Conservation (phyloP, 768 basidiomycete species). For the Hygrophoropsis aurantiaca region DNA sequence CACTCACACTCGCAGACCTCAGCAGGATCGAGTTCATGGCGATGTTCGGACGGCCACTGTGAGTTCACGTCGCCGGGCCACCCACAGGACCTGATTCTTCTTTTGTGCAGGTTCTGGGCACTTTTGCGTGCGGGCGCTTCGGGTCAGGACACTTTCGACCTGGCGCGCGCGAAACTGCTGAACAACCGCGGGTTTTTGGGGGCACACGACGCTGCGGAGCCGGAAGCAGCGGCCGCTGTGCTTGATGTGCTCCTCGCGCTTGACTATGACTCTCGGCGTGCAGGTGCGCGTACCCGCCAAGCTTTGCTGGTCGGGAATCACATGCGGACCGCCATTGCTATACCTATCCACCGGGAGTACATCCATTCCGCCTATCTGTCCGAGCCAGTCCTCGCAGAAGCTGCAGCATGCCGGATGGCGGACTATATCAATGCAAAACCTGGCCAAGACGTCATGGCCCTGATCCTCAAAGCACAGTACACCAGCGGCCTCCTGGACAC, state of each 20-base stretch:
- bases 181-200: too few species aligned
- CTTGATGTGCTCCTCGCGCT: slow-evolving; percentile 15
- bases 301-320: slow-evolving; percentile 17
- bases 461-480: slow-evolving; percentile 5
- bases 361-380: slow-evolving; percentile 30
- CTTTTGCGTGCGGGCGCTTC: too few species aligned
- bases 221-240: slow-evolving; percentile 1
- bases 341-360: slow-evolving; percentile 16
- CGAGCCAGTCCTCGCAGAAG: slow-evolving; percentile 36
- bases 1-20: background rate
- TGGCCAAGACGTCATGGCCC: background rate
- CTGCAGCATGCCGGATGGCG: slow-evolving; percentile 17
- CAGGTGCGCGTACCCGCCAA: slow-evolving; percentile 1
- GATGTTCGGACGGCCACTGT: slow-evolving; percentile 14
- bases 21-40: slow-evolving; percentile 7
- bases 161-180: background rate
- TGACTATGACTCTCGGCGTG: slow-evolving; percentile 11
- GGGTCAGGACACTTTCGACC: too few species aligned
- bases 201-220: background rate
- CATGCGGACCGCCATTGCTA: slow-evolving; percentile 18
- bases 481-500: slow-evolving; percentile 14
- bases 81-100: background rate
- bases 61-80: background rate
- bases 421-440: background rate
- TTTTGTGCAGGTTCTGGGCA: too few species aligned